phyloP scores from a whole-genome alignment of 2,329 filamentous ascomycete genomes.

The Ilyonectria robusta region DNA sequence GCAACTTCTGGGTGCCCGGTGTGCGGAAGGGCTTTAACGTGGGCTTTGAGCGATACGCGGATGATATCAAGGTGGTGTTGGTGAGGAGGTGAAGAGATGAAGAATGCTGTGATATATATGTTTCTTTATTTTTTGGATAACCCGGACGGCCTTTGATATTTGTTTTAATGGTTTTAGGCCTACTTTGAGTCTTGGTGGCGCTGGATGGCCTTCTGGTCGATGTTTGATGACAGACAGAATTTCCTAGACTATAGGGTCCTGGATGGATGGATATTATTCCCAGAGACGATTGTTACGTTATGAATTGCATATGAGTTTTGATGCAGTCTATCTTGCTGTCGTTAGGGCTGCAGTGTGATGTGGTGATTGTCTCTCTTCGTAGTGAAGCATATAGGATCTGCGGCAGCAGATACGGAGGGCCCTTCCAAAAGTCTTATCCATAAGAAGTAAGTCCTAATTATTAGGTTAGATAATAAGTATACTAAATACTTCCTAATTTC shows the following conservation, averaged over 20 bases:
- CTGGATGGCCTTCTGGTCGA: neutral
- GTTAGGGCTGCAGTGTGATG: no score
- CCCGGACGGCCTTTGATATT: slow-evolving; percentile 1
- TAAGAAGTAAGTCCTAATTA: no score
- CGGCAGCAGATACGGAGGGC: no score
- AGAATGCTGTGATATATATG: slow-evolving; percentile 4
- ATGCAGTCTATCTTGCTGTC: no score
- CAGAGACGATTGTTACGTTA: slow-evolving; percentile 10
- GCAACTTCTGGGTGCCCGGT: slow-evolving; percentile 40
- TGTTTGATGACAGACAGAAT: slow-evolving; percentile 1
- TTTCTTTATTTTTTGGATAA: neutral
- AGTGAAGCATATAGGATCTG: no score
- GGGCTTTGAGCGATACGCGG: slow-evolving; percentile 50
- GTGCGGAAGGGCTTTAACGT: slow-evolving; percentile 47
- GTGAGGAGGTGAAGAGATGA: slow-evolving; percentile 30
- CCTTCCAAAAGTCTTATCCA: no score
- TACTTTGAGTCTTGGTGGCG: neutral
- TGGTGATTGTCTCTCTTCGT: no score
- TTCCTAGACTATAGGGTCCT: slow-evolving; percentile 7
- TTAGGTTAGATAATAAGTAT: no score
- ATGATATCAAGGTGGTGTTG: slow-evolving; percentile 47
- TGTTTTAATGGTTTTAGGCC: neutral
- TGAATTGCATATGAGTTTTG: neutral
- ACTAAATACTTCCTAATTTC: no score
- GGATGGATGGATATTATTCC: slow-evolving; percentile 6